These are phyloP conservation scores for Tetradesmus lagerheimii DNA, from an alignment of 139 green algal species.

Conservation along the genomic window DNA sequence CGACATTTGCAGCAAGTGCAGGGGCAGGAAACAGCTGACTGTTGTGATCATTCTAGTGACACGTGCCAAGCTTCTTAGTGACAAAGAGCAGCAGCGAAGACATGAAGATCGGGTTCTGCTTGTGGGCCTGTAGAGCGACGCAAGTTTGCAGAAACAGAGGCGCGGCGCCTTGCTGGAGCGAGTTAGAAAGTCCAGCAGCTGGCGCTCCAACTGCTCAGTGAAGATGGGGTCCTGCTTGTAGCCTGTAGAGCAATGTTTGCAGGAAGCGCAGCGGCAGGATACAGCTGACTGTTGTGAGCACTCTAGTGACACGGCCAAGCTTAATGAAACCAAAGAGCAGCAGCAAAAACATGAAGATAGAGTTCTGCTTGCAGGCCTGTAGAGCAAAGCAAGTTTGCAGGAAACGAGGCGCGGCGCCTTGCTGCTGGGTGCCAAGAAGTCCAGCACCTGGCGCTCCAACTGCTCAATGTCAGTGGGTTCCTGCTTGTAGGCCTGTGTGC, in stretches of 20 bases:
- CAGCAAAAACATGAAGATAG: not conserved
- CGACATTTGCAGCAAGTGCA: not conserved
- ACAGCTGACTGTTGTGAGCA: not conserved
- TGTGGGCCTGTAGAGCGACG: too few species aligned
- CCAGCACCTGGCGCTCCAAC: too few species aligned
- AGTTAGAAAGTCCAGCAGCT: constrained; percentile 65
- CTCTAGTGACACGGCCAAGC: too few species aligned
- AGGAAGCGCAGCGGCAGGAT: not conserved
- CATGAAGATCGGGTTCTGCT: not conserved
- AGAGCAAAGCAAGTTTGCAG: too few species aligned
- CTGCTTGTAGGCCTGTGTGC: too few species aligned
- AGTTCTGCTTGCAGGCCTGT: too few species aligned
- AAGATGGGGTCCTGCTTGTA: constrained; percentile 58
- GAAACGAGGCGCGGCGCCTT: too few species aligned
- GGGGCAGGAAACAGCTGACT: not conserved
- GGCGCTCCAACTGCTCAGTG: constrained; percentile 64
- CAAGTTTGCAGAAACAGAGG: not conserved
- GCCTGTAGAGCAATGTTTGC: constrained; percentile 25
- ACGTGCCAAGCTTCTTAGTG: too few species aligned
- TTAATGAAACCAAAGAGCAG: not conserved
- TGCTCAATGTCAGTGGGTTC: too few species aligned
- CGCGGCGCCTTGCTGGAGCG: constrained; percentile 12
- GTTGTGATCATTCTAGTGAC: too few species aligned
- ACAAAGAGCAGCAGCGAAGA: not conserved
- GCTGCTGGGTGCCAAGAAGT: too few species aligned